phyloP scores from a whole-genome alignment of 768 basidiomycete species.

The Rossbeevera mucosa region DNA sequence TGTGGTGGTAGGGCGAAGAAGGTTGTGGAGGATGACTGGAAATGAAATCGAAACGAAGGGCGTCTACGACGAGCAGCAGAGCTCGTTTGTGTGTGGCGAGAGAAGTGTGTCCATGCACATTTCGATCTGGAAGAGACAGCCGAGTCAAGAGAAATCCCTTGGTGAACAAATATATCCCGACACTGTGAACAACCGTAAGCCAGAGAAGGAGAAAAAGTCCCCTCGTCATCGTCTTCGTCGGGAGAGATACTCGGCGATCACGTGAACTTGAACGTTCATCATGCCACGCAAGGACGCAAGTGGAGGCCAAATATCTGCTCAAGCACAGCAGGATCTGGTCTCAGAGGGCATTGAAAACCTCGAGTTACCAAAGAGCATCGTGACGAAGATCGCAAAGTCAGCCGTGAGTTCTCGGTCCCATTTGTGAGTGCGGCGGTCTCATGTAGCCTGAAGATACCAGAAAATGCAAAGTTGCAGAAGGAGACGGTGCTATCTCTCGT shows the following conservation, averaged over 20 bases:
- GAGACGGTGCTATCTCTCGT: constrained; percentile 81
- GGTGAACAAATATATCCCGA: constrained; percentile 86
- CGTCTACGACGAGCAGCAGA: constrained; percentile 84
- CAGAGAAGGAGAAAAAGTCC: constrained; percentile 41
- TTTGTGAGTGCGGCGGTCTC: neutral
- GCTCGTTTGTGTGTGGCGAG: constrained; percentile 71
- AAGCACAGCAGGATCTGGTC: constrained; percentile 74
- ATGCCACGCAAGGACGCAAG: constrained; percentile 72
- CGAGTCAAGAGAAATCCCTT: constrained; percentile 89
- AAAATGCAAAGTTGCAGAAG: constrained; percentile 82
- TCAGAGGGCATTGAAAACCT: constrained; percentile 87
- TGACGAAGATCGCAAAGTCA: constrained; percentile 82
- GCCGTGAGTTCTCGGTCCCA: constrained; percentile 47
- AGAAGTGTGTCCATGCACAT: constrained; percentile 37
- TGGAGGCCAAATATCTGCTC: constrained; percentile 55
- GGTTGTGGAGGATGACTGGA: constrained; percentile 58
- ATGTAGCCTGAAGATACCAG: constrained; percentile 60
- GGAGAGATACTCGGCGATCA: too few species aligned
- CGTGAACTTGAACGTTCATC: neutral
- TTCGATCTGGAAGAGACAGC: constrained; percentile 26
- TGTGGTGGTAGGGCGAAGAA: constrained; percentile 68
- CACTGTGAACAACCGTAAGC: constrained; percentile 63
- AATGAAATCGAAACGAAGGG: constrained; percentile 92
- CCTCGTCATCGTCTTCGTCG: too few species aligned
- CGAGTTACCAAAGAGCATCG: constrained; percentile 79